phyloP scores from a whole-genome alignment of 805 yeast species.

The Saccharomyces cerevisiae region DNA sequence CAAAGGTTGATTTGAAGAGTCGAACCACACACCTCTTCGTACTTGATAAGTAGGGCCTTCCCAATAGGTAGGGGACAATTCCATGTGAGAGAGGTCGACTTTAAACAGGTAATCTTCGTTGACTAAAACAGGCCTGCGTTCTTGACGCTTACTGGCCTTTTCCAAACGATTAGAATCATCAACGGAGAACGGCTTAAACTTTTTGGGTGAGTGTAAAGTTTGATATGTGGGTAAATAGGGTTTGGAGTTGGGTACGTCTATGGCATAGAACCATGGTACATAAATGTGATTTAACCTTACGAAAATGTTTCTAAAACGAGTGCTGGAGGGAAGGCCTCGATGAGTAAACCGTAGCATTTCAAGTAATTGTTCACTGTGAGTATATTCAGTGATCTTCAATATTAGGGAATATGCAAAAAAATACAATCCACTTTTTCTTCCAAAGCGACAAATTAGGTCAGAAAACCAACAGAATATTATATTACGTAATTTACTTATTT shows the following conservation, averaged over 20 bases:
- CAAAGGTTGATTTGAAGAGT: slow-evolving; percentile 48
- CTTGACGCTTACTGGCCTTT: slow-evolving; percentile 11
- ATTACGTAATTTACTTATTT: not conserved
- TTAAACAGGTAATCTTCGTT: slow-evolving; percentile 74
- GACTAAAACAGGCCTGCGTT: slow-evolving; percentile 41
- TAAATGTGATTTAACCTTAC: not conserved
- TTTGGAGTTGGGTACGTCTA: slow-evolving; percentile 63
- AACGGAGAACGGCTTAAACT: slow-evolving; percentile 60
- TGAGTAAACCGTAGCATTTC: not conserved
- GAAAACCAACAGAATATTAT: not conserved
- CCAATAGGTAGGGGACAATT: slow-evolving; percentile 73
- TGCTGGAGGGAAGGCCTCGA: not conserved
- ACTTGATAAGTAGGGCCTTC: slow-evolving; percentile 79
- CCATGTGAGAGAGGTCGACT: slow-evolving; percentile 51
- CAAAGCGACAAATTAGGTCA: not conserved
- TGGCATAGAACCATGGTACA: slow-evolving; percentile 68
- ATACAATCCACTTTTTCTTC: not conserved
- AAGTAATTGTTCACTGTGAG: not conserved
- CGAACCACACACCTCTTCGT: slow-evolving; percentile 81
- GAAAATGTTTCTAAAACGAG: not conserved
- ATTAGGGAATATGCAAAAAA: not conserved
- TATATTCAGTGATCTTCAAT: not conserved
- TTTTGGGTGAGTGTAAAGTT: slow-evolving; percentile 42
- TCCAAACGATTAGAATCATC: slow-evolving; percentile 61
- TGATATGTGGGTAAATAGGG: slow-evolving; percentile 53